Conservation (phyloP, 2,329 filamentous ascomycete genomes). For the Aspergillus amoenus region DNA sequence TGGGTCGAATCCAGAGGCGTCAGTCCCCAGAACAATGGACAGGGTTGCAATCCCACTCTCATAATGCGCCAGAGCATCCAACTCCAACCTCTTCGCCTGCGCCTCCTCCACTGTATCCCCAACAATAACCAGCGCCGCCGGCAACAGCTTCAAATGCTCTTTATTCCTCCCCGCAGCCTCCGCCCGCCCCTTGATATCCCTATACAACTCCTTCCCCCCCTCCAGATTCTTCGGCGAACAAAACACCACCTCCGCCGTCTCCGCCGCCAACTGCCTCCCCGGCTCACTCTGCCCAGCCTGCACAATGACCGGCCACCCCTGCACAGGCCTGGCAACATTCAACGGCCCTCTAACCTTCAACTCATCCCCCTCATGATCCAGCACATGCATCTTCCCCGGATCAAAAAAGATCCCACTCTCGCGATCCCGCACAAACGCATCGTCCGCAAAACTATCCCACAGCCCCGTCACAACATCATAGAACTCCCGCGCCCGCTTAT, state of each 20-base stretch:
- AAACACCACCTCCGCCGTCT: constrained; percentile 56
- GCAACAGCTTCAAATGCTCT: constrained; percentile 53
- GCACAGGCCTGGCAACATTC: constrained; percentile 54
- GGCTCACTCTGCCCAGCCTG: constrained; percentile 56
- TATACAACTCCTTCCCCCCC: constrained; percentile 49
- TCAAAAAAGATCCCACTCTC: constrained; percentile 52
- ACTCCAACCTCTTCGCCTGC: constrained; percentile 47
- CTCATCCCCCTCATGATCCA: constrained; percentile 53
- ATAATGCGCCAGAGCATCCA: constrained; percentile 56
- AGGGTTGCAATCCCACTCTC: constrained; percentile 56
- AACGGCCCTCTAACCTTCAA: constrained; percentile 50
- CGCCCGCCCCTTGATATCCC: constrained; percentile 52
- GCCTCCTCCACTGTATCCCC: constrained; percentile 53
- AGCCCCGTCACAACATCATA: constrained; percentile 55
- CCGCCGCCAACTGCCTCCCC: constrained; percentile 52
- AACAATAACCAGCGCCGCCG: constrained; percentile 52
- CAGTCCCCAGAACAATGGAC: constrained; percentile 49
- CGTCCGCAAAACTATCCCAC: constrained; percentile 58
- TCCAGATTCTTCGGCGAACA: constrained; percentile 51
- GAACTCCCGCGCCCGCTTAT: constrained; percentile 54
- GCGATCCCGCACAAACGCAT: constrained; percentile 52
- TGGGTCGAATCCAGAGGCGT: constrained; percentile 50
- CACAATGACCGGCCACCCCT: constrained; percentile 58
- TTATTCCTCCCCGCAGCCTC: constrained; percentile 46
- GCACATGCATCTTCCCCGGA: constrained; percentile 52